Evolutionary conservation across 1,284 basidiomycete species (phyloP), one percentile per base, ranked within the genome.

Genomic region (Phellopilus nigrolimitatus): DNA sequence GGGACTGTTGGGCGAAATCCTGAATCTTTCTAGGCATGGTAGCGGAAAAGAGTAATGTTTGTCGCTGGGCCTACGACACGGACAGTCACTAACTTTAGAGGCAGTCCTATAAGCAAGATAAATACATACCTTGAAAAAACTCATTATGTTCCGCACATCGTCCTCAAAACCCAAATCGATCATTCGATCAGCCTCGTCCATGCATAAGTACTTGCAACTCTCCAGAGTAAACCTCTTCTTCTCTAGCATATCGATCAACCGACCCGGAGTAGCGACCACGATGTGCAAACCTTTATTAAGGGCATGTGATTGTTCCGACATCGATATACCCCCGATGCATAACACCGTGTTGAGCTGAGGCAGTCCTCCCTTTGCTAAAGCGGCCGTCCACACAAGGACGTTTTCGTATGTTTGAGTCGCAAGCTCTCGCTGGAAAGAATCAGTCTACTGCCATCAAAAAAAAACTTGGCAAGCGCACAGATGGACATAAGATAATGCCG

Each of bases 101-200:
- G 25, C 3, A 37, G 3, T 8, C n/a, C n/a, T n/a, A 36, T 42
- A 17, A 25, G 5, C 6, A 15, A 40, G 13, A 30, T 19, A 53
- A 10, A 17, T 6, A 62, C 76, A 44, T 54, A 90, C 91, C 73
- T 90, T 95, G 78, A 98, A 98, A 68, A 92, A 97, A 59, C 88
- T 93, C 92, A 99, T 97, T 62, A 99, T 97, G 63, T 94, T 95
- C 53, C 95, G 78, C 24, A 99, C 94, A 62, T 99, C 95, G 52
- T 99, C 97, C 68, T 99, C 97, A 62, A 99, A 99, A 0, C 95
- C 97, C 67, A 98, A 78, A 64, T 99, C 97, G 58, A 99, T 95
- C 97, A 99, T 99, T 47, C 97, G 76, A 70, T 99, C 97, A 0
- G 97, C 97, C 70, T 99, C 97, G 70, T 99, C 97, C 83, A 99